Conservation (phyloP, 2,329 filamentous ascomycete genomes). For the Aaosphaeria arxii region DNA sequence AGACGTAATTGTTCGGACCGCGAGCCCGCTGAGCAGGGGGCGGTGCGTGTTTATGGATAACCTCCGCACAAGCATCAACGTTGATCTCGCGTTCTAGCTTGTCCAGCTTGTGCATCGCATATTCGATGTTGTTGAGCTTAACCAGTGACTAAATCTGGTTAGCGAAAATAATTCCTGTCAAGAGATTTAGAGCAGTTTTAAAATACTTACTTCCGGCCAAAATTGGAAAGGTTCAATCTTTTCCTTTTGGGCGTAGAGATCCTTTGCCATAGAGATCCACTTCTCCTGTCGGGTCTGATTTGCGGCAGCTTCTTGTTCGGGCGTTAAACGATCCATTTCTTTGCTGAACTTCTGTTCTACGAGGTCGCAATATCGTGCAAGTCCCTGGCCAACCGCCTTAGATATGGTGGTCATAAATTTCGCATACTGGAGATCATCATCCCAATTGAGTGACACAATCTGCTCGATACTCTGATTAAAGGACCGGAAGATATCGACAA, state of each 20-base stretch:
- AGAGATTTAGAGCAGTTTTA: background rate
- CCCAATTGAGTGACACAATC: constrained; percentile 83
- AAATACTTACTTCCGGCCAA: constrained; percentile 71
- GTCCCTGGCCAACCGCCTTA: constrained; percentile 76
- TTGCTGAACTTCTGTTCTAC: constrained; percentile 80
- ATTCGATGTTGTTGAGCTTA: constrained; percentile 97
- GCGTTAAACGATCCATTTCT: constrained; percentile 91
- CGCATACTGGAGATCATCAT: constrained; percentile 88
- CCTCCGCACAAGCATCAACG: constrained; percentile 82
- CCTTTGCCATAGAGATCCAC: constrained; percentile 89
- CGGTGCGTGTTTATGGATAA: constrained; percentile 72
- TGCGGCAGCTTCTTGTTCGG: constrained; percentile 77
- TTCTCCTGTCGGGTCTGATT: constrained; percentile 84
- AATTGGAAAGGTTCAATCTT: constrained; percentile 97
- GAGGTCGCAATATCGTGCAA: constrained; percentile 87
- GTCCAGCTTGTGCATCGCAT: constrained; percentile 87
- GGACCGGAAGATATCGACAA: constrained; percentile 88
- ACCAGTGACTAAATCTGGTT: constrained; percentile 72
- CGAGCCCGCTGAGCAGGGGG: constrained; percentile 65
- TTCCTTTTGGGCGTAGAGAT: constrained; percentile 87
- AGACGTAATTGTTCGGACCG: constrained; percentile 85
- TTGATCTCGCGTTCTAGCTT: constrained; percentile 87
- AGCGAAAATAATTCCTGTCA: background rate
- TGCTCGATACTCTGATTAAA: constrained; percentile 92
- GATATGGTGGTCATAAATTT: constrained; percentile 95